Base-by-base conservation (phyloP, 1,284 basidiomycete species). In the Vanrija humicola region DNA sequence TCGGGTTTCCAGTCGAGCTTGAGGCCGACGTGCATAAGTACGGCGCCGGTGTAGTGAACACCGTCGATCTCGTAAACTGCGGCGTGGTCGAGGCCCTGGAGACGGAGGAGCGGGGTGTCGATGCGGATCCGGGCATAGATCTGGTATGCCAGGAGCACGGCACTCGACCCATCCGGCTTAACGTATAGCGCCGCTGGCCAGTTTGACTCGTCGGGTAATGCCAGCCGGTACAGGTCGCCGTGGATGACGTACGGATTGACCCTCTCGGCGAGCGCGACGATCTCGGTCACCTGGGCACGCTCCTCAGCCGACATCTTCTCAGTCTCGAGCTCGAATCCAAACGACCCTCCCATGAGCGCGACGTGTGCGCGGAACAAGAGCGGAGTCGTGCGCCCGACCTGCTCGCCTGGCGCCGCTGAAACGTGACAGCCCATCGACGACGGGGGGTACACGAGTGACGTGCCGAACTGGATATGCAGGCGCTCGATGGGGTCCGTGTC, bases 1-100 rank as follows among this genome's bases (percentile, higher is more conserved):
- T 14, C 34, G 10, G 34, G 34, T 10, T 34, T 34, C 34, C 34
- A 34, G 34, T 34, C 34, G 34, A 34, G 34, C 12, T 34, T 34
- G 34, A 34, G 34, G 34, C 34, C 34, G 34, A 34, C 34, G 12
- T 34, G 34, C 9, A 12, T 14, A 15, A 34, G 34, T 2, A 34
- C 34, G 10, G 34, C 34, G 34, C 34, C 34, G 12, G 34, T 12
- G 34, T 34, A 34, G 12, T 34, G 12, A 5, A 34, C 34, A 15
- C 34, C 34, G 34, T 34, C 34, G 34, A 34, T 34, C 34, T 8
- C 34, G 12, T 34, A 34, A 1, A 52, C 70, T 72, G 19, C 79
- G 70, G 18, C 74, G 67, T 9, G 80, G 68, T 61, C 55, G 18
- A 65, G 42, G 3, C 58, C 61, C 34, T 59, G 54, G 14, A 65